Conservation (phyloP, 352 stramenopile genomes). For the Pythium aristosporum region DNA sequence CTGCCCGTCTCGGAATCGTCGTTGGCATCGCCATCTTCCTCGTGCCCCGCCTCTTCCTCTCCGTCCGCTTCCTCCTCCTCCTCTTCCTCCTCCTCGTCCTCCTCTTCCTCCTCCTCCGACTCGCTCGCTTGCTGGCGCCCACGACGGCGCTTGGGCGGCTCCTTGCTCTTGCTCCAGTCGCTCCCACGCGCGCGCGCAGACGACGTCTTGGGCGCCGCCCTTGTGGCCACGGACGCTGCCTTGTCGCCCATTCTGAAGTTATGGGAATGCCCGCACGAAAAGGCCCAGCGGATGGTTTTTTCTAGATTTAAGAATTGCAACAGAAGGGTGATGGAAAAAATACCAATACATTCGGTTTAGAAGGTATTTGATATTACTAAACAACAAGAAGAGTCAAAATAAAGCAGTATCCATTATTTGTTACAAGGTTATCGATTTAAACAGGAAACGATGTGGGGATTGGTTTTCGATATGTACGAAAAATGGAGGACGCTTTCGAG, state of each 20-base stretch:
- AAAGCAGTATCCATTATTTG: not conserved
- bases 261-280: not conserved
- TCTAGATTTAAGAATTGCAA: not conserved
- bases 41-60: slow-evolving; percentile 14
- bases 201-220: slow-evolving; percentile 30
- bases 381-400: too few species aligned
- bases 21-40: slow-evolving; percentile 19
- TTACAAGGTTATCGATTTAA: not conserved
- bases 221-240: slow-evolving; percentile 29
- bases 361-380: too few species aligned
- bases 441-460: not conserved
- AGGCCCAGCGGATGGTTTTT: not conserved
- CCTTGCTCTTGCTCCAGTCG: slow-evolving; percentile 25
- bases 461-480: slow-evolving; percentile 12
- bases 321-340: too few species aligned
- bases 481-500: slow-evolving; percentile 21
- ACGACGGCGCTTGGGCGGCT: slow-evolving; percentile 7
- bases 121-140: slow-evolving; percentile 16
- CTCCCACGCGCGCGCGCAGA: slow-evolving; percentile 14
- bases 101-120: slow-evolving; percentile 24
- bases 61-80: not conserved
- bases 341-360: not conserved
- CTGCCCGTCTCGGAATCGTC: slow-evolving; percentile 19
- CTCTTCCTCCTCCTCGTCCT: slow-evolving; percentile 4
- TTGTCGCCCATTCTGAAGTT: slow-evolving; percentile 18